Base-by-base conservation (phyloP, 2,329 filamentous ascomycete species). In the Colletotrichum sp. region DNA sequence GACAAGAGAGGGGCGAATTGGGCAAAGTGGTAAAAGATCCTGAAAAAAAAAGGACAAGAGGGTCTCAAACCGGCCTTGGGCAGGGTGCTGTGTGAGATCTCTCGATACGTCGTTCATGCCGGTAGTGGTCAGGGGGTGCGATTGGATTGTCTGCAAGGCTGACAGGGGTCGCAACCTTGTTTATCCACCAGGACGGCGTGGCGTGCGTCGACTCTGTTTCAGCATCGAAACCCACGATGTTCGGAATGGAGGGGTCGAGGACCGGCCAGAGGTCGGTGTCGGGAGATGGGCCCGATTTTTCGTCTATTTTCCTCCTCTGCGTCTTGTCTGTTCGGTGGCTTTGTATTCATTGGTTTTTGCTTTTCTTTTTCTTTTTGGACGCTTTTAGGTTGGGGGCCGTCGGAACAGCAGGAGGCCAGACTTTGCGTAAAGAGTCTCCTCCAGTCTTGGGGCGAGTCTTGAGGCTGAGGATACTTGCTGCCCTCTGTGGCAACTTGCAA, bases 221-320 rank as follows among this genome's bases (percentile, higher is more conserved):
- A 85, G 67, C 64, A 80, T 77, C 86, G 87, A 89, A 88, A 88
- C 86, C 79, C 79, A 81, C 83, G 79, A 80, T 80, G 87, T 89
- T 83, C 83, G 69, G 69, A 85, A 87, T 81, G 80, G 52, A 55
- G 74, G 73, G 73, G 43, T 56, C 56, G 38, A 43, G 55, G 73
- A 43, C 62, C 34, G 34, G 61, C 59, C 28, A 71, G 59, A 48
- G 68, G 68, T 48, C 48, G 32, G 59, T 52, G 30, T 56, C 34
- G 21, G 38, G 24, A 13, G n/a, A 14, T 43, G 18, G 34, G 30
- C 69, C 38, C 7, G 43, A 24, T 38, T 65, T 71, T 58, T 64
- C 43, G 24, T 52, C 24, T n/a, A 18, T 38, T 16, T 63, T 68
- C 28, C 36, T 32, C 67, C 18, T 13, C 26, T 7, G 30, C 70